phyloP scores from a whole-genome alignment of 2,329 filamentous ascomycete species.

The Ophiostoma pallidulum region DNA sequence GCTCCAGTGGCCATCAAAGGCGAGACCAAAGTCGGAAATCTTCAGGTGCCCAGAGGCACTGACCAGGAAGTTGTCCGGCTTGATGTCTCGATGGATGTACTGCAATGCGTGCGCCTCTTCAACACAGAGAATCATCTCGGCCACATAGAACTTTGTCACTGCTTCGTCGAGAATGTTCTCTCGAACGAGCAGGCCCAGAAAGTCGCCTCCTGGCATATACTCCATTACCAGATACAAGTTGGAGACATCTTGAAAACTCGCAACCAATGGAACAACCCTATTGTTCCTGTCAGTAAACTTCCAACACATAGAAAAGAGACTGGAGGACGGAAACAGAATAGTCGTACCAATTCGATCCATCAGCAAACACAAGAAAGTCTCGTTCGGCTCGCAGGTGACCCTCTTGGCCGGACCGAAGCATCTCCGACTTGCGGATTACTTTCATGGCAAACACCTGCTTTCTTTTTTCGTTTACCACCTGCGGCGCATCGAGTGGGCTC shows the following conservation, averaged over 20 bases:
- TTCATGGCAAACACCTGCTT: conserved; percentile 88
- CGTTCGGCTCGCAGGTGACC: conserved; percentile 84
- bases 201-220: conserved; percentile 95
- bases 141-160: conserved; percentile 76
- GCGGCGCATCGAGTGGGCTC: not conserved
- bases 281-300: too few relatives aligned
- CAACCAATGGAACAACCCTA: conserved; percentile 76
- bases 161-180: conserved; percentile 74
- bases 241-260: conserved; percentile 77
- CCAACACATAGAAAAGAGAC: too few relatives aligned
- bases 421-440: conserved; percentile 86
- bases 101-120: conserved; percentile 81
- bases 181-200: conserved; percentile 75
- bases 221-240: conserved; percentile 95
- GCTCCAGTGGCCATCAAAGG: conserved; percentile 91
- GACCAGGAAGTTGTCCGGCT: conserved; percentile 95
- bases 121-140: conserved; percentile 92
- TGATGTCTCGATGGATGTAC: conserved; percentile 93
- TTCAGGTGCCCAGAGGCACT: conserved; percentile 82
- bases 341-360: conserved; percentile 67
- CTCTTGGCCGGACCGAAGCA: conserved; percentile 85
- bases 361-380: conserved; percentile 82
- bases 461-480: not conserved
- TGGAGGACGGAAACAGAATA: not conserved
- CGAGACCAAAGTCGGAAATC: conserved; percentile 92